Percentiles rank a stretch among this genome's conserved stretches.
Evolutionary conservation across 176 grass and related monocot species (phyloP).

Genomic region (Eleusine indica): DNA sequence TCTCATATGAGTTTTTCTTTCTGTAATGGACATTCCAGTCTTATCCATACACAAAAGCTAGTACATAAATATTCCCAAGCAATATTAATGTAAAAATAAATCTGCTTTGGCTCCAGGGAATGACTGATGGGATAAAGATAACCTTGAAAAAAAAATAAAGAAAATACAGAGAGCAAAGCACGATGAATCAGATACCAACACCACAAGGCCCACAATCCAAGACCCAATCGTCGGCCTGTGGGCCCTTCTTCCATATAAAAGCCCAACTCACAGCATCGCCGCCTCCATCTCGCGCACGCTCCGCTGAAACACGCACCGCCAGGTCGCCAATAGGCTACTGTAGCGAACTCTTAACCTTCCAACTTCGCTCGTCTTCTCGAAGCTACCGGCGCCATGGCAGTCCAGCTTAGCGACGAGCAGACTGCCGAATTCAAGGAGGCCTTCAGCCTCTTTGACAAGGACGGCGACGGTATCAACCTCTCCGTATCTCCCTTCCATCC

Average conservation of each 20-base stretch:
- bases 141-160: not conserved
- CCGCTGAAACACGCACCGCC: not conserved
- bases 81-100: not conserved
- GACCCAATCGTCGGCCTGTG: not conserved
- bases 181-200: conserved; percentile 24
- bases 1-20: too few relatives aligned
- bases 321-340: not conserved
- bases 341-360: not conserved
- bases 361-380: not conserved
- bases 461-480: conserved; percentile 66
- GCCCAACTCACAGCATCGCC: not conserved
- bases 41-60: not conserved
- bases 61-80: not conserved
- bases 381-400: not conserved
- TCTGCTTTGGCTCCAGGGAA: not conserved
- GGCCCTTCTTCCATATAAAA: not conserved
- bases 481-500: not conserved
- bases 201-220: not conserved
- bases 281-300: not conserved
- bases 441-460: conserved; percentile 98
- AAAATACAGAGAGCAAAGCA: not conserved
- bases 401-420: conserved; percentile 72
- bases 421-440: conserved; percentile 88
- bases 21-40: not conserved
- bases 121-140: not conserved